Base-by-base conservation (phyloP, 495 filamentous ascomycete genomes). In the Aspergillus avenaceus region DNA sequence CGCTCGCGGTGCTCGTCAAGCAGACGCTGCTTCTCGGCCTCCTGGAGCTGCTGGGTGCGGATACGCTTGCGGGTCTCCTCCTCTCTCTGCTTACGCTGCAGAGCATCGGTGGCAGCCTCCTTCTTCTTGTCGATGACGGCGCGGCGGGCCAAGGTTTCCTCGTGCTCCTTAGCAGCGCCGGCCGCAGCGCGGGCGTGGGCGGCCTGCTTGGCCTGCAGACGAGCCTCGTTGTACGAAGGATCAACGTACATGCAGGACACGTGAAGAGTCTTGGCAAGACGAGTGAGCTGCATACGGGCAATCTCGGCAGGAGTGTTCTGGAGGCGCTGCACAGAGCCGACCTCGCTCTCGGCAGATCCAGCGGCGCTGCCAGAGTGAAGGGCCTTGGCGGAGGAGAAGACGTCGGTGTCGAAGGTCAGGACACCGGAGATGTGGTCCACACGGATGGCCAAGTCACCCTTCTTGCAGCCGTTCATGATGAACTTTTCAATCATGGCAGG, bases 401-500 rank as follows among this genome's bases (percentile, higher is more conserved):
- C 88, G 67, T 98, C 93, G 45, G 91, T 91, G 63, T 98, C 93
- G 59, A 98, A 98, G 60, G 90, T 97, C 42, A 98, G 82, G 41
- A 96, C 84, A 45, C 95, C 90, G 22, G 90, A 88, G 52, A 89
- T 88, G 67, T 98, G 93, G 61, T 97, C 88, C 61, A 98, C 87
- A 49, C 93, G 91, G 62, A 98, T 96, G 36, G 93, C 86, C 41
- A 98, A 80, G 59, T 98, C 95, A 25, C 93, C 93, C 79, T 98
- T 98, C 82, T 98, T 98, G 80, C 93, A 97, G 52, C 93, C 93
- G 71, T 98, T 98, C 93, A 98, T 98, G 79, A 98, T 97, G 80
- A 98, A 98, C 75, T 98, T 98, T 75, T 98, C 93, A 50, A 98
- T 96, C 53, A 88, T 95, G 56, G 83, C 84, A 31, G 87, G 85